Conservation (phyloP, 352 stramenopile species). For the Labyrinthula sp. region DNA sequence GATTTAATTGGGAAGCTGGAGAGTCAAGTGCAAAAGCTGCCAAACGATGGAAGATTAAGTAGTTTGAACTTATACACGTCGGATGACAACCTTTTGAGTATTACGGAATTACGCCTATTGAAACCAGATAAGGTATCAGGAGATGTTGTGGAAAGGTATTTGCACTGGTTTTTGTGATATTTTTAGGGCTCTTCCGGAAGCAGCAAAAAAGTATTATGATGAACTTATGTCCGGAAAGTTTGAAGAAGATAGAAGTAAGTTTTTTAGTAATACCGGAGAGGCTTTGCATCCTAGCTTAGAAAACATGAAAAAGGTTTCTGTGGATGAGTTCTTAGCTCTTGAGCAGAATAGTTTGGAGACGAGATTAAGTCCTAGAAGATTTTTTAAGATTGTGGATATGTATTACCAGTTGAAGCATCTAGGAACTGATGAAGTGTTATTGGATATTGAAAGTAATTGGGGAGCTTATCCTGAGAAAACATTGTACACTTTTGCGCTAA, state of each 20-base stretch:
- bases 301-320: background rate
- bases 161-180: too few relatives aligned
- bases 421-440: conserved; percentile 44
- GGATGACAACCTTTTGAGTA: conserved; percentile 14
- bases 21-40: conserved; percentile 6
- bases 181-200: conserved; percentile 18
- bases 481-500: conserved; percentile 54
- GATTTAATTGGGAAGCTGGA: conserved; percentile 4
- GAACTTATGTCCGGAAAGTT: conserved; percentile 10
- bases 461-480: conserved; percentile 51
- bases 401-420: conserved; percentile 23
- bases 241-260: conserved; percentile 2
- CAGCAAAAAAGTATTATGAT: background rate
- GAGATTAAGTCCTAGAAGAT: conserved; percentile 16
- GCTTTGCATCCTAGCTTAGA: conserved; percentile 4
- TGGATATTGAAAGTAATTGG: conserved; percentile 56
- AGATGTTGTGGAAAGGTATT: too few relatives aligned
- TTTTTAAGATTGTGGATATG: conserved; percentile 19
- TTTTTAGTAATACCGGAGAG: conserved; percentile 4
- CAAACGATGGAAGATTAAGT: conserved; percentile 1
- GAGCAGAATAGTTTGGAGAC: conserved; percentile 4
- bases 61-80: conserved; percentile 26
- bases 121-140: too few relatives aligned
- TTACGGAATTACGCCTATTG: too few relatives aligned
- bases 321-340: conserved; percentile 14